These are phyloP conservation scores for Triticum urartu DNA, from an alignment of 176 grass and related monocot species.

Conservation along the genomic window DNA sequence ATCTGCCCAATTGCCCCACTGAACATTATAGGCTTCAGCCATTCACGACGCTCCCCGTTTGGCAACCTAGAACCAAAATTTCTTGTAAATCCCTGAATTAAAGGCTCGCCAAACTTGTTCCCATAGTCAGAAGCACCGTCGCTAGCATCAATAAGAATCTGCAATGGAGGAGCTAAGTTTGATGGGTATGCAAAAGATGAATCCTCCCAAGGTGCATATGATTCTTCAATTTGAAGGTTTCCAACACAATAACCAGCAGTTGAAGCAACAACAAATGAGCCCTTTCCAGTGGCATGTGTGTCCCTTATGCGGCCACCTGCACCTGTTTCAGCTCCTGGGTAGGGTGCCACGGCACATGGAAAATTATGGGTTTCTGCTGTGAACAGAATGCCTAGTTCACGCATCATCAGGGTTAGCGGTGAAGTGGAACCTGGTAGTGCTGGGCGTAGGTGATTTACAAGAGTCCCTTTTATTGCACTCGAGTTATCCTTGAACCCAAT, in stretches of 20 bases:
- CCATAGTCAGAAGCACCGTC: constrained; percentile 92
- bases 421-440: too few relatives aligned
- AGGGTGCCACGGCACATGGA: too few relatives aligned
- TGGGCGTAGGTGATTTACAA: too few relatives aligned
- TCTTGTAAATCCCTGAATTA: constrained; percentile 88
- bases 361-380: too few relatives aligned
- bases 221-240: constrained; percentile 69
- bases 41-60: constrained; percentile 65
- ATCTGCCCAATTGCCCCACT: constrained; percentile 89
- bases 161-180: constrained; percentile 76
- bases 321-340: constrained; percentile 86
- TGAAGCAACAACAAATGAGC: constrained; percentile 84
- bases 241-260: constrained; percentile 90
- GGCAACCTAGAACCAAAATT: constrained; percentile 79
- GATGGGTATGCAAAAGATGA: constrained; percentile 67
- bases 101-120: constrained; percentile 94
- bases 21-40: constrained; percentile 99
- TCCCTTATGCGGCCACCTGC: constrained; percentile 88
- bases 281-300: constrained; percentile 85
- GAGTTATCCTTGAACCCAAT: too few relatives aligned
- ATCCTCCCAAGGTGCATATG: constrained; percentile 85
- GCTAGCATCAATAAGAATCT: constrained; percentile 83
- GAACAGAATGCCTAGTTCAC: too few relatives aligned
- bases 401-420: too few relatives aligned
- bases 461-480: too few relatives aligned